Evolutionary conservation across 495 filamentous ascomycete species (phyloP).

Genomic region (Acidiella bohemica): DNA sequence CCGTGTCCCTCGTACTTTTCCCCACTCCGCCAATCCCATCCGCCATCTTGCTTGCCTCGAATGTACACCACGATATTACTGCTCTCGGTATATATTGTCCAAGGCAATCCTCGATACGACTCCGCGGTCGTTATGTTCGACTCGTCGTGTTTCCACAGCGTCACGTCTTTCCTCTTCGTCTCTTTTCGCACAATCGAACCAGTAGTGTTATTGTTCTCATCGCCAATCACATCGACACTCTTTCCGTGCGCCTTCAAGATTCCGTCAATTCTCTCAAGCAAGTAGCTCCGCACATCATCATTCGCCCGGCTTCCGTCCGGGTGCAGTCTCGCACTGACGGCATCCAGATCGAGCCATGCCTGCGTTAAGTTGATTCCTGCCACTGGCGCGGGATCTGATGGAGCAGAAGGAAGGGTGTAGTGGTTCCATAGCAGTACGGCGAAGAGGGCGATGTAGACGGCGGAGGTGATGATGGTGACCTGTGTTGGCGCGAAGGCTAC

Average conservation of each 20-base stretch:
- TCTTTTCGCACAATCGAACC: neutral
- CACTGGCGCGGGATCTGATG: constrained; percentile 38
- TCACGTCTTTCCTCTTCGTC: constrained; percentile 26
- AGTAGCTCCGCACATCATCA: constrained; percentile 62
- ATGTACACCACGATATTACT: constrained; percentile 90
- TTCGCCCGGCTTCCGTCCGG: constrained; percentile 79
- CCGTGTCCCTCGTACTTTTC: constrained; percentile 42
- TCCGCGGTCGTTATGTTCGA: constrained; percentile 58
- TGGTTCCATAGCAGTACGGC: constrained; percentile 52
- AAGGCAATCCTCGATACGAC: constrained; percentile 1
- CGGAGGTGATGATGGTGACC: constrained; percentile 28
- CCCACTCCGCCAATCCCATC: constrained; percentile 47
- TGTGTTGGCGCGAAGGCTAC: constrained; percentile 42
- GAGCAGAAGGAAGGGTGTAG: constrained; percentile 57
- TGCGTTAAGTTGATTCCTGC: constrained; percentile 61
- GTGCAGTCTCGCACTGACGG: constrained; percentile 62
- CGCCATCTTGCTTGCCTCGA: constrained; percentile 59
- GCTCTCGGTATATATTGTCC: constrained; percentile 69
- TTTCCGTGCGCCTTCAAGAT: constrained; percentile 49
- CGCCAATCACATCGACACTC: constrained; percentile 13
- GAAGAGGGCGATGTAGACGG: constrained; percentile 30
- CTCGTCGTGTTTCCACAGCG: constrained; percentile 61
- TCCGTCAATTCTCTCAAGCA: constrained; percentile 55
- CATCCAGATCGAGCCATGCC: constrained; percentile 75
- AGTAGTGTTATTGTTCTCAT: neutral